These are phyloP conservation scores for Syzygium malaccense DNA, from an alignment of 441 rosid genomes.

Conservation along the genomic window DNA sequence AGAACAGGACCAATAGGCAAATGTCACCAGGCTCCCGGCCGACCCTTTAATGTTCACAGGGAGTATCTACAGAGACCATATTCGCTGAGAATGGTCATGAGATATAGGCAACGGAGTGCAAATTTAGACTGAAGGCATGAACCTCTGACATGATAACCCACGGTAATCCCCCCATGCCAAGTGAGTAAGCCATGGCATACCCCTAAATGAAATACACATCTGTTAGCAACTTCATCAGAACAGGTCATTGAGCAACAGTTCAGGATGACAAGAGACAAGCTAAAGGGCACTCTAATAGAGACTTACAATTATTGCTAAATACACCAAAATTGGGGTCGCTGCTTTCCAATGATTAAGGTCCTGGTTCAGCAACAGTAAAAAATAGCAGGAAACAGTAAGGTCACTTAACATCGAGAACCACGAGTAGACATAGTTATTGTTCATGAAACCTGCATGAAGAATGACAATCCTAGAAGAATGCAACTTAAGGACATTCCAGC, in stretches of 20 bases:
- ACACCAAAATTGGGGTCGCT: neutral
- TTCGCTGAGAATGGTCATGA: neutral
- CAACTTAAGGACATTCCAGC: conserved; percentile 1
- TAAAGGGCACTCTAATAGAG: neutral
- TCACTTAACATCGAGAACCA: neutral
- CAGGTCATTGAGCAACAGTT: neutral
- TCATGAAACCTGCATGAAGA: neutral
- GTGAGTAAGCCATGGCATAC: neutral
- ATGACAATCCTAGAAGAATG: neutral
- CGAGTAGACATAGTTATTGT: neutral
- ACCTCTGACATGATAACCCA: neutral
- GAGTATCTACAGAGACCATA: neutral
- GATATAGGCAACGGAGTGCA: neutral
- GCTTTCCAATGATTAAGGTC: neutral
- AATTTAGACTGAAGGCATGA: neutral
- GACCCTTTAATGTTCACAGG: neutral
- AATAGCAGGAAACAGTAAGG: neutral
- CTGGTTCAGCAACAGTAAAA: neutral
- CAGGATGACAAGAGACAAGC: neutral
- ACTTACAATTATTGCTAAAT: neutral
- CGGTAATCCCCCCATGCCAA: neutral
- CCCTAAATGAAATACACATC: neutral
- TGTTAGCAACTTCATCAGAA: neutral
- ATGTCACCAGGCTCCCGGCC: neutral
- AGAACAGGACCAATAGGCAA: neutral